Base-by-base conservation (phyloP, 495 filamentous ascomycete genomes). In the Corynascus novoguineensis region DNA sequence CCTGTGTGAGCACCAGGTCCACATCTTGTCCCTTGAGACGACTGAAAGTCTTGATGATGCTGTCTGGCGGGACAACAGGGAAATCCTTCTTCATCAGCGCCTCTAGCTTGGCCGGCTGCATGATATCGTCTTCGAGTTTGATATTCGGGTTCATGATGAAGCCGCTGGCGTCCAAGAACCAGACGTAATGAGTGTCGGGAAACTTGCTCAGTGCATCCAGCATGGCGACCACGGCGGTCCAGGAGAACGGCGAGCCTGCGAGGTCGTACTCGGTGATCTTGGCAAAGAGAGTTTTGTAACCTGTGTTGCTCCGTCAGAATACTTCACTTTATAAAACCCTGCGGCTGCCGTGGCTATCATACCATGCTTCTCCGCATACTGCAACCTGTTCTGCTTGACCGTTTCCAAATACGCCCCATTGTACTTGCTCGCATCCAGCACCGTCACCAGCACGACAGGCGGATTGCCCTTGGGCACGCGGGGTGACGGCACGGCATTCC, bases 341-440 rank as follows among this genome's bases (percentile, higher is more conserved):
- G 42, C 3, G 11, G 6, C 4, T 38, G 12, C 21, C 11, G 25
- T 41, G 9, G 8, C 41, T n/a, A 11, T 24, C 46, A 28, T 83
- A 96, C 92, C 95, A 74, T 97, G 92, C 65, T 83, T 85, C 54
- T 81, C 75, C 2, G 95, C 95, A 71, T 97, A 99, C 61, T 89
- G 81, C 63, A 84, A 75, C 65, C 95, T 77, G 68, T 99, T 97
- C 65, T 88, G 80, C 64, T 83, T 82, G 34, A 97, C 83, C 63
- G 80, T 83, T 32, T 85, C 76, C 29, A 84, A 71, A 63, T 92
- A 90, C 45, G 72, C 75, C 46, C 81, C 70, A 60, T 81, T 83
- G 61, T 83, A 81, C 34, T 77, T 77, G 28, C 71, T 74, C 31
- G 75, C 75, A 68, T 97, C 89, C 41, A 97, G 71, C 28, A 90